phyloP scores from a whole-genome alignment of 2,329 filamentous ascomycete species.

The Talaromyces sp. region DNA sequence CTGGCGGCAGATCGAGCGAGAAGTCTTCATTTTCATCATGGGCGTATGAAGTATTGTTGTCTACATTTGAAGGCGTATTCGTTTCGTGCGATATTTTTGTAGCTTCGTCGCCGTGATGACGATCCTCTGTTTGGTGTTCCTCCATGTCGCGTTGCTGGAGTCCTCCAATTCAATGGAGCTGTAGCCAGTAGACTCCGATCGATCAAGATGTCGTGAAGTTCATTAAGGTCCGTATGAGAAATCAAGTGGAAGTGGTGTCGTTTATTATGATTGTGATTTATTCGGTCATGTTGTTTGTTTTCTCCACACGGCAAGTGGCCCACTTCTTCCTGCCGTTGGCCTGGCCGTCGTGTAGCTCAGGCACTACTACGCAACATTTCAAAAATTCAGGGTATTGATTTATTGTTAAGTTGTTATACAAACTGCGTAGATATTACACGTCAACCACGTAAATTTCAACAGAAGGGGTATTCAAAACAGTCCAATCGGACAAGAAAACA shows the following conservation, averaged over 20 bases:
- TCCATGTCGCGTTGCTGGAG: slow-evolving; percentile 3
- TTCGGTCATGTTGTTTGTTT: slow-evolving; percentile 17
- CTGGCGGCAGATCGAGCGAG: background rate
- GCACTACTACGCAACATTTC: background rate
- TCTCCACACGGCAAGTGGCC: slow-evolving; percentile 18
- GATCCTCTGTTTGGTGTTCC: background rate
- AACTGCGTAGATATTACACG: background rate
- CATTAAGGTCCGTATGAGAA: background rate
- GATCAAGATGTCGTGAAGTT: background rate
- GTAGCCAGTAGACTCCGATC: background rate
- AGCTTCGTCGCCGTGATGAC: background rate
- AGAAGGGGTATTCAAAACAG: slow-evolving; percentile 10
- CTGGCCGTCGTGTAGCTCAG: slow-evolving; percentile 5
- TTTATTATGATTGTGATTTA: slow-evolving; percentile 1
- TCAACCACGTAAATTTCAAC: background rate
- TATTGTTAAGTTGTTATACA: background rate
- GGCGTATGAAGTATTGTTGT: background rate
- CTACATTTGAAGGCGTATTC: background rate
- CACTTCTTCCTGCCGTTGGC: slow-evolving; percentile 10
- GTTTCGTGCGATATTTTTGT: background rate
- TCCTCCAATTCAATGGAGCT: background rate
- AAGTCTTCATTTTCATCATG: background rate
- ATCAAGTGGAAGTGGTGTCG: background rate
- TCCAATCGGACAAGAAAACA: background rate
- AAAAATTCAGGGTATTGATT: background rate